These are phyloP conservation scores for Lonicera japonica DNA, from an alignment of 129 eudicot genomes.

Conservation along the genomic window DNA sequence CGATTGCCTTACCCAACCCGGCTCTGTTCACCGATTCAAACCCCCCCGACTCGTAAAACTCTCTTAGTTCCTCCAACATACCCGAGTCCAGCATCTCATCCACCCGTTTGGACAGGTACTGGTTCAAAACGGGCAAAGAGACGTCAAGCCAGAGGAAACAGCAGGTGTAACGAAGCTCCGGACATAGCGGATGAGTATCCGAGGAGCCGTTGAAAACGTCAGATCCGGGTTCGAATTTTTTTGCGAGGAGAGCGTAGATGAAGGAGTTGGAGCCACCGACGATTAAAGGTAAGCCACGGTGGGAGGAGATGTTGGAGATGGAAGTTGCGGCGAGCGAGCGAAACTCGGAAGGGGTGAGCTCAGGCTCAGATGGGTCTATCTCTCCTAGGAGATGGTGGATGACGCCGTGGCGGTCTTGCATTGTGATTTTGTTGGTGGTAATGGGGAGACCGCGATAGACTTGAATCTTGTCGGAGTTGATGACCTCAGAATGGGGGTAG, in stretches of 20 bases:
- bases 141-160: slow-evolving; percentile 80
- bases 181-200: slow-evolving; percentile 26
- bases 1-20: slow-evolving; percentile 67
- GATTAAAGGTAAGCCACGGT: slow-evolving; percentile 41
- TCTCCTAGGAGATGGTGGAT: slow-evolving; percentile 72
- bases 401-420: slow-evolving; percentile 37
- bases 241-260: slow-evolving; percentile 50
- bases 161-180: slow-evolving; percentile 49
- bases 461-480: slow-evolving; percentile 86
- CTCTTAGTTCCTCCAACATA: slow-evolving; percentile 60
- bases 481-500: slow-evolving; percentile 39
- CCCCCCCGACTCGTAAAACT: slow-evolving; percentile 30
- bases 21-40: slow-evolving; percentile 11
- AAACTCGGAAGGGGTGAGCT: slow-evolving; percentile 43
- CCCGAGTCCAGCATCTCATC: slow-evolving; percentile 86
- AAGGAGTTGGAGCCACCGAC: slow-evolving; percentile 90
- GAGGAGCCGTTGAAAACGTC: slow-evolving; percentile 40
- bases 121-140: slow-evolving; percentile 38
- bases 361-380: slow-evolving; percentile 32
- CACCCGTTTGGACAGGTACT: slow-evolving; percentile 54
- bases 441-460: slow-evolving; percentile 54
- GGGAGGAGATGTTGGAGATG: slow-evolving; percentile 31
- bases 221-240: slow-evolving; percentile 33
- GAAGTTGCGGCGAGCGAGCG: slow-evolving; percentile 30
- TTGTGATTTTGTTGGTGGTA: slow-evolving; percentile 77